Percentiles rank a stretch among this genome's conserved stretches.
These are phyloP conservation scores for Pascua guehoae DNA, from an alignment of 1,284 basidiomycete genomes.

Conservation along the genomic window DNA sequence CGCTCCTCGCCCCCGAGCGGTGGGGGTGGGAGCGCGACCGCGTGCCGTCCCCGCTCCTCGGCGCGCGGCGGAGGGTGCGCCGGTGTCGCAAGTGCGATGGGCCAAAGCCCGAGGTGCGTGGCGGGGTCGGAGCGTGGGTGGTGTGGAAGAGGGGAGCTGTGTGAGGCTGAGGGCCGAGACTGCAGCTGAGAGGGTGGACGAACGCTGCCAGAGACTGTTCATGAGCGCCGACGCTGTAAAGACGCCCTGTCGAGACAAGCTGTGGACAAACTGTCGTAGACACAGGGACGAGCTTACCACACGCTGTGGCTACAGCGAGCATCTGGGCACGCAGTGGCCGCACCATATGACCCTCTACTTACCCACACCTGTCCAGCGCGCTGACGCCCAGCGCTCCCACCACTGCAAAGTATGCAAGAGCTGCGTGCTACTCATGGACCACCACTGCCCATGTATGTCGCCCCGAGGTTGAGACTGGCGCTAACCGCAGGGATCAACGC, in stretches of 20 bases:
- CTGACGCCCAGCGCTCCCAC: constrained; percentile 69
- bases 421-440: constrained; percentile 91
- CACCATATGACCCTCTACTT: neutral
- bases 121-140: neutral
- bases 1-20: constrained; percentile 28
- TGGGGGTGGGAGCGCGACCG: constrained; percentile 22
- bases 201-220: too few species aligned
- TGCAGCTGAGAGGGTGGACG: neutral
- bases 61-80: constrained; percentile 43
- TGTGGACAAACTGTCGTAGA: neutral
- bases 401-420: constrained; percentile 91
- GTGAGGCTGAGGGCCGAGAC: neutral
- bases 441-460: constrained; percentile 79
- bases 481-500: constrained; percentile 79
- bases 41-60: neutral
- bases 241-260: neutral
- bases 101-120: constrained; percentile 74
- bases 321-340: too few species aligned
- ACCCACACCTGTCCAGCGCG: too few species aligned
- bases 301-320: neutral
- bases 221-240: too few species aligned
- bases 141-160: neutral
- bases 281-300: too few species aligned
- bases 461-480: neutral
- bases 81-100: constrained; percentile 67